Evolutionary conservation across 1,139 yeast species (phyloP).

Genomic region (Nematodospora anomalae): DNA sequence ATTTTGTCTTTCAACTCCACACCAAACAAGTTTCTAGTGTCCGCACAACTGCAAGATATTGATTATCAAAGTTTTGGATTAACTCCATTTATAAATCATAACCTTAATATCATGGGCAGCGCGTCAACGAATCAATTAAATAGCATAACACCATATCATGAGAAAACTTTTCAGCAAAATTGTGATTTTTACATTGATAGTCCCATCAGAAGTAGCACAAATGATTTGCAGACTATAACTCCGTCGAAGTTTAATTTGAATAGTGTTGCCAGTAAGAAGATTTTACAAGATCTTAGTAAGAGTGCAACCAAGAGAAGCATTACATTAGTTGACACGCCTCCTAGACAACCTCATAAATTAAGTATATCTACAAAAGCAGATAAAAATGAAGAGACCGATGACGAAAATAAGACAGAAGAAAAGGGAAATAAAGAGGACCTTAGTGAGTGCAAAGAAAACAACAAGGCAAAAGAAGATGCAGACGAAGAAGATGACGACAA

Average conservation of each 20-base stretch:
- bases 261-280: conserved; percentile 17
- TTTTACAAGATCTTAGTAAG: conserved; percentile 16
- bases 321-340: conserved; percentile 43
- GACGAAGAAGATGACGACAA: conserved; percentile 7
- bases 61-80: conserved; percentile 42
- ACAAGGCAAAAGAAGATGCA: conserved; percentile 3
- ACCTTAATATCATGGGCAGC: conserved; percentile 26
- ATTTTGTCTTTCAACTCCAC: conserved; percentile 38
- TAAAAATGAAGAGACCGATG: conserved; percentile 20
- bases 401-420: conserved; percentile 9
- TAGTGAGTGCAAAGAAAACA: conserved; percentile 2
- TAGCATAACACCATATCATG: conserved; percentile 45
- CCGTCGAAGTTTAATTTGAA: conserved; percentile 41
- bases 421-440: conserved; percentile 15
- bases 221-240: conserved; percentile 42
- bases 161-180: conserved; percentile 41
- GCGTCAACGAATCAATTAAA: conserved; percentile 20
- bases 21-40: conserved; percentile 22
- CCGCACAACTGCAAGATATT: conserved; percentile 22
- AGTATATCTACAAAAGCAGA: conserved; percentile 24
- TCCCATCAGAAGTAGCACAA: conserved; percentile 37
- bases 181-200: conserved; percentile 50
- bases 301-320: conserved; percentile 37
- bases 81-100: conserved; percentile 47
- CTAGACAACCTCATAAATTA: conserved; percentile 38